Base-by-base conservation (phyloP, 805 yeast species). In the Candida coquimbonensis region DNA sequence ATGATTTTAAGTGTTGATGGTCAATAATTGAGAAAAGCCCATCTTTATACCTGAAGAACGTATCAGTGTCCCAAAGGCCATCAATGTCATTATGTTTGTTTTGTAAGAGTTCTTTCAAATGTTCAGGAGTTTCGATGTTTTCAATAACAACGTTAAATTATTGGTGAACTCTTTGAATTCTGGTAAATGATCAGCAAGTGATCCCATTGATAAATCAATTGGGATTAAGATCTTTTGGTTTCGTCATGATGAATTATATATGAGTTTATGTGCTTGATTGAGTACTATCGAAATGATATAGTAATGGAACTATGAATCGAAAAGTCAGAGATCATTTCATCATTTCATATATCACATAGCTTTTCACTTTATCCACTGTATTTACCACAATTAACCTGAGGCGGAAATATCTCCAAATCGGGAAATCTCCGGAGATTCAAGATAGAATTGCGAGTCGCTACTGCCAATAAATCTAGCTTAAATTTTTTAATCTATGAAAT, bases 51-150 rank as follows among this genome's bases (percentile, higher is more conserved):
- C 63, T 59, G 44, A 77, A 73, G 1, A 80, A 75, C 35, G 70
- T 67, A 71, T 80, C 79, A 1, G 81, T 75, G 7, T 77, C 72
- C 66, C 78, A 78, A 21, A 80, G 66, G 16, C 77, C 85, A 19
- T 63, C 61, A 36, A 80, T 62, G 50, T 75, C 67, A 17, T 54
- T 53, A 43, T 65, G 61, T 36, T 62, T 62, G 3, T 61, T 56
- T 19, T 61, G 43, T 45, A 80, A 64, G 49, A 70, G 72, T 17
- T 57, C 49, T 32, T 68, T 54, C 29, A 77, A 64, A 44, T 69
- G 66, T 19, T 68, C 73, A 9, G 64, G 61, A 7, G 75, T 60
- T 8, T 74, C 60, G 29, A 80, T 52, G 27, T 57, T 53, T 53
- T 78, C 75, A 36, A 63, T 48, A 5, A 66, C 48, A 19, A 72